A percentile compares a stretch with the other conserved stretches of the same genome.
Conservation (phyloP, 2,329 filamentous ascomycete genomes). For the Catunica adiposa region DNA sequence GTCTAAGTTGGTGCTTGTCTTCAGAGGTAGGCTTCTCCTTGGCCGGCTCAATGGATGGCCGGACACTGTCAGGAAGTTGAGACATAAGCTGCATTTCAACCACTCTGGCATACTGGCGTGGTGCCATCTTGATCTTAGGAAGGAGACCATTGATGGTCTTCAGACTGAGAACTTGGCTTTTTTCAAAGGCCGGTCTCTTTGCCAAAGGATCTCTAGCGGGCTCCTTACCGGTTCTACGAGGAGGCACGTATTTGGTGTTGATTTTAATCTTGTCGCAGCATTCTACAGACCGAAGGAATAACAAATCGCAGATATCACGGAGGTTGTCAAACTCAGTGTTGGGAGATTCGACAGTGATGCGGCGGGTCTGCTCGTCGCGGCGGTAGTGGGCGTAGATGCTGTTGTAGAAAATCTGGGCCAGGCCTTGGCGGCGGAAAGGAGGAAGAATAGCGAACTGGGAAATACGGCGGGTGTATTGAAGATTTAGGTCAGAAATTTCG, state of each 20-base stretch:
- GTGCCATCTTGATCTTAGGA: constrained; percentile 50
- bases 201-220: background rate
- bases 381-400: constrained; percentile 58
- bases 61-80: constrained; percentile 37
- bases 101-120: constrained; percentile 58
- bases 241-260: constrained; percentile 31
- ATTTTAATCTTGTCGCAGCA: constrained; percentile 41
- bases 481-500: constrained; percentile 15
- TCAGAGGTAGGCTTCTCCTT: constrained; percentile 24
- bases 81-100: constrained; percentile 61
- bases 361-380: constrained; percentile 49
- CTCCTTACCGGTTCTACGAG: constrained; percentile 8
- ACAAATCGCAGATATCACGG: constrained; percentile 57
- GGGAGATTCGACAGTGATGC: constrained; percentile 88
- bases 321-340: constrained; percentile 73
- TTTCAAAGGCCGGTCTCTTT: constrained; percentile 10
- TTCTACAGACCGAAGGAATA: constrained; percentile 41
- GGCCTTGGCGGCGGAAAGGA: constrained; percentile 65
- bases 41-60: constrained; percentile 30
- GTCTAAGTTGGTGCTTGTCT: constrained; percentile 37
- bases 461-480: constrained; percentile 66
- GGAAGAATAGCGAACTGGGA: constrained; percentile 89
- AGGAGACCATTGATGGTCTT: constrained; percentile 40
- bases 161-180: constrained; percentile 23
- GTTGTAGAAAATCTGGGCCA: constrained; percentile 67